Percentiles rank a stretch among this genome's conserved stretches.
These are phyloP conservation scores for Pseudogymnoascus sp. DNA, from an alignment of 2,329 filamentous ascomycete genomes.

Conservation along the genomic window DNA sequence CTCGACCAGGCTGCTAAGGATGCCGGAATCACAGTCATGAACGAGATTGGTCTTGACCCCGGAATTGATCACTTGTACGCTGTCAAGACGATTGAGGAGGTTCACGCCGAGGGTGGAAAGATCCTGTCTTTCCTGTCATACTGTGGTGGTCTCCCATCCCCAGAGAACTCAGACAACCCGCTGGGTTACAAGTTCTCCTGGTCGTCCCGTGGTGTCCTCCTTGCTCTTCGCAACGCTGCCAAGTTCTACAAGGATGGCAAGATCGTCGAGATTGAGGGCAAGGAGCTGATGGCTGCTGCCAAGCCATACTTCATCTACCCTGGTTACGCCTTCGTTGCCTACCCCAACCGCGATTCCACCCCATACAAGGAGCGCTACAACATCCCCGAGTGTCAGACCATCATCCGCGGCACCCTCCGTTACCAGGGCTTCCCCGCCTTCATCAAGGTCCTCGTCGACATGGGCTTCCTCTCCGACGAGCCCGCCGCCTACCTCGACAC, in stretches of 20 bases:
- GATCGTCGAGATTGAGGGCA: conserved; percentile 55
- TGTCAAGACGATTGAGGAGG: conserved; percentile 78
- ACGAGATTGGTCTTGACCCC: conserved; percentile 80
- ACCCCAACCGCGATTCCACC: conserved; percentile 87
- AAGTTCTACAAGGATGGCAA: conserved; percentile 76
- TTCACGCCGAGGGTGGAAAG: conserved; percentile 83
- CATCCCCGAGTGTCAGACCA: conserved; percentile 84
- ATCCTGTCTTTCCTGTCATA: conserved; percentile 74
- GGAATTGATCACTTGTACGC: conserved; percentile 69
- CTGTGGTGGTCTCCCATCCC: conserved; percentile 71
- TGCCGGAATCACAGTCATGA: conserved; percentile 94
- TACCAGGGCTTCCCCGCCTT: conserved; percentile 90
- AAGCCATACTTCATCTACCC: conserved; percentile 90
- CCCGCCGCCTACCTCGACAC: conserved; percentile 57
- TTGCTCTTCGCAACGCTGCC: conserved; percentile 80
- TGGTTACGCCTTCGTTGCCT: conserved; percentile 82
- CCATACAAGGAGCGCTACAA: conserved; percentile 78
- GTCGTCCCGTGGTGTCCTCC: conserved; percentile 73
- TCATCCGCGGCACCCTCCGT: conserved; percentile 76
- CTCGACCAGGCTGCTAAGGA: conserved; percentile 76
- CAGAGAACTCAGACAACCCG: conserved; percentile 76
- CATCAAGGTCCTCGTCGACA: conserved; percentile 78
- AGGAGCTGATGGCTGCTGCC: conserved; percentile 75
- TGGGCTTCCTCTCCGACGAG: conserved; percentile 77
- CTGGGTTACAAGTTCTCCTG: conserved; percentile 84